Conservation (phyloP, 1,284 basidiomycete species). For the Mycena citricolor region DNA sequence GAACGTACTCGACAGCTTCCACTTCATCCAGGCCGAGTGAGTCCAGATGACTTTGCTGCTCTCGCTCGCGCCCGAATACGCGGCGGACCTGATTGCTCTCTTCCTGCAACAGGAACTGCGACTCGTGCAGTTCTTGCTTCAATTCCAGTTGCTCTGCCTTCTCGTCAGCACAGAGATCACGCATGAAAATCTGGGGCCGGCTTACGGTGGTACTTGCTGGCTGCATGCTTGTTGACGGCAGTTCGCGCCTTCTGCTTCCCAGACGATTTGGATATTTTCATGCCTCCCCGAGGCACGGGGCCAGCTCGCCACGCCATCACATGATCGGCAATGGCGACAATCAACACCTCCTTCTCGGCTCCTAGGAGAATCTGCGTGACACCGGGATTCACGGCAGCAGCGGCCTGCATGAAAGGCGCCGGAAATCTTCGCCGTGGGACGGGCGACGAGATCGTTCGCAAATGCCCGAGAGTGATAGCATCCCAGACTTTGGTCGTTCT, state of each 20-base stretch:
- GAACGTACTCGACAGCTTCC: constrained; percentile 78
- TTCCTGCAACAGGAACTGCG: constrained; percentile 49
- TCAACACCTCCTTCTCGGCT: constrained; percentile 55
- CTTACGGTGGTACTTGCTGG: constrained; percentile 51
- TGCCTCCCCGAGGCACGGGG: constrained; percentile 37
- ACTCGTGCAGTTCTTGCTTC: constrained; percentile 64
- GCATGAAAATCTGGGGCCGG: constrained; percentile 25
- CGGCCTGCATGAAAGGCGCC: constrained; percentile 19
- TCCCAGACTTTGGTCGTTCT: constrained; percentile 66
- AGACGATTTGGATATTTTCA: constrained; percentile 31
- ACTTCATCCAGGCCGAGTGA: constrained; percentile 73
- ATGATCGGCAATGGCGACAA: constrained; percentile 62
- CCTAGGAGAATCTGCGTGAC: constrained; percentile 66
- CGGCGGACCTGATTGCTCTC: constrained; percentile 41
- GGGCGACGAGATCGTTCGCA: constrained; percentile 55
- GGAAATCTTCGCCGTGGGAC: constrained; percentile 37
- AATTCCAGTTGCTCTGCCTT: constrained; percentile 63
- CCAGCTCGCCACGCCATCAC: constrained; percentile 73
- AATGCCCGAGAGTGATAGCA: constrained; percentile 55
- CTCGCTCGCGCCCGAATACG: constrained; percentile 48
- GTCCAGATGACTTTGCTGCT: constrained; percentile 56
- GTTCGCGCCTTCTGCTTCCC: constrained; percentile 38
- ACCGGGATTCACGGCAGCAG: constrained; percentile 39
- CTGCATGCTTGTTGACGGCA: too few species aligned
- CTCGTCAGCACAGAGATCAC: constrained; percentile 19